These are phyloP conservation scores for Verruconis gallopava DNA, from an alignment of 2,329 filamentous ascomycete genomes.

Conservation along the genomic window DNA sequence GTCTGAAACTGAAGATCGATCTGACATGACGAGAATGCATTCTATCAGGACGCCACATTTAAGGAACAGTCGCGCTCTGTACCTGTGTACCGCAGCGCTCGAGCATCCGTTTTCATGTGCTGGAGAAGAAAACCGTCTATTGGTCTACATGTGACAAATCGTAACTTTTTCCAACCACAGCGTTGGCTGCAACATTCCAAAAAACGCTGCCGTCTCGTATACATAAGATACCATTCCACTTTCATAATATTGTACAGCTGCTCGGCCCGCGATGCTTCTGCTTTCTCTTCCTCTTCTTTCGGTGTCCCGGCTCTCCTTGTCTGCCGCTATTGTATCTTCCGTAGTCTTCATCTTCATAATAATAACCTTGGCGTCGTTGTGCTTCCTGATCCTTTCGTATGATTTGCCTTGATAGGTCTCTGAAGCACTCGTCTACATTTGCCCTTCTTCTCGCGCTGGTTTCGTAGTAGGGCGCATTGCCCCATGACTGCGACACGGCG, in stretches of 20 bases:
- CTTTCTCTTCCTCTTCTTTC: slow-evolving; percentile 10
- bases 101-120: not conserved
- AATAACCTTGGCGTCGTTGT: not conserved
- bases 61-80: not conserved
- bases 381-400: slow-evolving; percentile 54
- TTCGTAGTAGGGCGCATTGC: slow-evolving; percentile 79
- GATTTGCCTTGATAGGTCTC: slow-evolving; percentile 74
- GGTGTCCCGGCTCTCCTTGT: not conserved
- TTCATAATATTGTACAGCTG: slow-evolving; percentile 8
- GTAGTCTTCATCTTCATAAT: not conserved
- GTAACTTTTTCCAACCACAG: not conserved
- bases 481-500: slow-evolving; percentile 75
- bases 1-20: not conserved
- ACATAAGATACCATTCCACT: not conserved
- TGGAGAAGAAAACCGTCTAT: too few relatives aligned
- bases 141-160: not conserved
- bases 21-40: not conserved
- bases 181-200: not conserved
- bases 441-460: slow-evolving; percentile 69
- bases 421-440: slow-evolving; percentile 84
- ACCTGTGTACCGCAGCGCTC: not conserved
- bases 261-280: not conserved
- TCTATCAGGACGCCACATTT: not conserved
- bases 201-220: not conserved
- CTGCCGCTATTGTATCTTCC: not conserved